Evolutionary conservation across 1,284 basidiomycete genomes (phyloP), one percentile per base, ranked within the genome.

Genomic region (Puccinia polysora): DNA sequence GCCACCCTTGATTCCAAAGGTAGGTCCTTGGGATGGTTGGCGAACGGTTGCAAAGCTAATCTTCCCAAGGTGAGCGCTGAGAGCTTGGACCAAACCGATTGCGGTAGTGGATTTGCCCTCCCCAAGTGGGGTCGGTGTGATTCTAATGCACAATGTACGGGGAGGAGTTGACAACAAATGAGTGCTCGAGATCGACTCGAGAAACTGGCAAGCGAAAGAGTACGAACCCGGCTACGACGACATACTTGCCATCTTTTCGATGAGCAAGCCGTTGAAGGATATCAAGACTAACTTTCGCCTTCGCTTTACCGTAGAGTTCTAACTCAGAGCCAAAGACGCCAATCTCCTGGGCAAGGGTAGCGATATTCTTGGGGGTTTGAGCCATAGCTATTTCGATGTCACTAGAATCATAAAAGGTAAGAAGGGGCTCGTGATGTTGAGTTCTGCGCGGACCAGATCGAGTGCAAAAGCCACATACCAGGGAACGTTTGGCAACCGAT

Each of bases 91-190:
- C 71, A 99, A 85, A 79, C 95, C 95, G 76, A 98, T 94, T 18
- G 96, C 97, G 1, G 96, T 99, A 14, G 95, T 98, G 14, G 94
- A 97, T 82, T 99, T 98, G 74, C 96, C 96, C 83, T 98, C 95
- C 64, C 95, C 95, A 50, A 98, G 85, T 18, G 95, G 96, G 6
- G 95, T 98, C 1, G 96, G 95, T 0, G 96, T 98, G 79, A 99
- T 99, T 74, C 93, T 89, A 73, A 23, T 6, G n/a, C 7, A 20
- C 40, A 40, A n/a, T 20, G 50, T 12, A 32, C 8, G 38, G 40
- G 23, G 47, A 34, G 72, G 28, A n/a, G 14, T 7, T 45, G 32
- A 58, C 6, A 38, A 18, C 14, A 76, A n/a, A 49, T 34, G 45
- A n/a, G 2, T 15, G 36, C 20, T 34, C 23, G 30, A 34, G 12